Percentiles rank a stretch among this genome's conserved stretches.
These are phyloP conservation scores for Rosa chinensis DNA, from an alignment of 306 rosid species.

Conservation along the genomic window DNA sequence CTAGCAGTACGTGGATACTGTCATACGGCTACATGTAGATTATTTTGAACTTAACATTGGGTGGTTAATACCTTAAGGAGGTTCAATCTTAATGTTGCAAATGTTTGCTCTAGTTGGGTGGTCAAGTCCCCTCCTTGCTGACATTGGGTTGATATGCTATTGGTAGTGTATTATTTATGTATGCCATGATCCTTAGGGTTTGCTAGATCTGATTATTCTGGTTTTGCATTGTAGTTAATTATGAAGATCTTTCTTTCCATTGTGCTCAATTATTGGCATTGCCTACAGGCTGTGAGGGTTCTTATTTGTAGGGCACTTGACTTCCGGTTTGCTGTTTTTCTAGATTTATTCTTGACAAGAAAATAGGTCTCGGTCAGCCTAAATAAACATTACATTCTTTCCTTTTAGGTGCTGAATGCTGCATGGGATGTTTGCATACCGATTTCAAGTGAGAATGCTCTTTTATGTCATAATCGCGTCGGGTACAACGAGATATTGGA, in stretches of 20 bases:
- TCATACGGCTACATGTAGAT: constrained; percentile 83
- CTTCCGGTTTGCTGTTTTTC: constrained; percentile 9
- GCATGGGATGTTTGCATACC: too few species aligned
- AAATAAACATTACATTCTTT: constrained; percentile 19
- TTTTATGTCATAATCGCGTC: too few species aligned
- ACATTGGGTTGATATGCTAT: background rate
- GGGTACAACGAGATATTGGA: too few species aligned
- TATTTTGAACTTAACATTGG: constrained; percentile 6
- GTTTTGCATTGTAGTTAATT: background rate
- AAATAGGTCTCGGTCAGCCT: constrained; percentile 98
- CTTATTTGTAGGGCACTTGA: background rate
- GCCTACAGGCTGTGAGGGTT: background rate
- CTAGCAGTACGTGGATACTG: constrained; percentile 85
- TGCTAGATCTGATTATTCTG: background rate
- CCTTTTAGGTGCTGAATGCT: too few species aligned
- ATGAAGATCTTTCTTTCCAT: background rate
- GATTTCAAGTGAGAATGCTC: too few species aligned
- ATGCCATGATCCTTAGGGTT: background rate
- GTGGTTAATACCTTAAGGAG: background rate
- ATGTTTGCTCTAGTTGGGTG: background rate
- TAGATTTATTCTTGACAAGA: constrained; percentile 98
- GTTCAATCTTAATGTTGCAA: background rate
- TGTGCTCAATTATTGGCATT: background rate
- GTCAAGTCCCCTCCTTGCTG: background rate
- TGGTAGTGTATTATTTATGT: background rate